Evolutionary conservation across 495 filamentous ascomycete genomes (phyloP), one percentile per base, ranked within the genome.

Genomic region (Xylaria scruposa): DNA sequence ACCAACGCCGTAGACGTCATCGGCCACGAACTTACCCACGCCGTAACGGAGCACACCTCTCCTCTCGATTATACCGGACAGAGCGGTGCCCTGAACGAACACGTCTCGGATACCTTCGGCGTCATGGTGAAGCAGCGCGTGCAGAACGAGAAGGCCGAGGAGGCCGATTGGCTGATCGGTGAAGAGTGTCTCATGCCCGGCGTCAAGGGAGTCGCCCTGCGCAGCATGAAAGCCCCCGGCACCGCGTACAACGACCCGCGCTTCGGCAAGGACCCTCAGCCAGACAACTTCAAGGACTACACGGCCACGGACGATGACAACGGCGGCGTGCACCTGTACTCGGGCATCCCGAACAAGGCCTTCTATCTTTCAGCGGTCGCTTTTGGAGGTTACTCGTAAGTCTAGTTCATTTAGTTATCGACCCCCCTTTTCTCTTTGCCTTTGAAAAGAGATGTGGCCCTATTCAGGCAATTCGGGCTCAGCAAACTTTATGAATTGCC

Each of bases 121-220:
- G 80, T 82, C 73, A 87, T 89, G 85, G 77, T 86, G 73, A 83
- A 86, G 81, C 87, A 88, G 79, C 79, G 76, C 73, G 74, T 80
- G 24, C 74, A 83, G 70, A 68, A 83, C 47, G 81, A 84, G 76
- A 83, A 74, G 12, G 79, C 82, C 13, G 77, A 78, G 21, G 78
- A 83, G 33, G 82, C 85, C 15, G 82, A 87, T 76, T 88, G 86
- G 86, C 73, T 87, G 12, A 83, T 87, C 67, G 86, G 86, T n/a
- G 81, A 88, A 70, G 78, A 80, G 49, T 81, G 83, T 42, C 80
- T 87, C 29, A 71, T 82, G 66, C 79, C 81, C 7, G 81, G 77
- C 24, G 75, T 85, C 36, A 85, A 83, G 71, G 85, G 82, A 21
- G 76, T 80, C 15, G 85, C 82, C 36, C 75, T 88, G 31, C 81